These are phyloP conservation scores for Pichia ethanolica DNA, from an alignment of 805 yeast species.

Conservation along the genomic window DNA sequence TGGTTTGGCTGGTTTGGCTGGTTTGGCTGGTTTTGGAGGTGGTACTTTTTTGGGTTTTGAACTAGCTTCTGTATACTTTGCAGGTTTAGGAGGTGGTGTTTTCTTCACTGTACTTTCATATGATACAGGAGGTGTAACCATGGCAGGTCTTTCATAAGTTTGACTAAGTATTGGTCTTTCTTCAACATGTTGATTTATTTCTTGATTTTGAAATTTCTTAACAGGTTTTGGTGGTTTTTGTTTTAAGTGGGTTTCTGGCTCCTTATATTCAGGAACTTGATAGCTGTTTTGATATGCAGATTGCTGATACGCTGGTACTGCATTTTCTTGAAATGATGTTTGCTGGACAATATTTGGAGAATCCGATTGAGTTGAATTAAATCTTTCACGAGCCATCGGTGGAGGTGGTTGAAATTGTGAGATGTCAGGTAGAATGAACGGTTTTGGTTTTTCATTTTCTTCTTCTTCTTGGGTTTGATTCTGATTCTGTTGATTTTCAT, in stretches of 20 bases:
- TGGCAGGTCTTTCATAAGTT: slow-evolving; percentile 2
- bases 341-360: no score
- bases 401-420: slow-evolving; percentile 26
- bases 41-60: not conserved
- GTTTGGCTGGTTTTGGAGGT: slow-evolving; percentile 3
- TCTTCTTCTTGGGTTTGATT: not conserved
- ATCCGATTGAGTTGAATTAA: not conserved
- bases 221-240: not conserved
- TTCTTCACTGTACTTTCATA: not conserved
- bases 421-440: slow-evolving; percentile 20
- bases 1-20: slow-evolving; percentile 6
- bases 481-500: not conserved
- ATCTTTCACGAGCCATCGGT: slow-evolving; percentile 5
- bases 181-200: slow-evolving; percentile 4
- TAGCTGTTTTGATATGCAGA: not conserved
- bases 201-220: slow-evolving; percentile 2
- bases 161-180: not conserved
- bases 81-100: slow-evolving; percentile 7
- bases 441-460: slow-evolving; percentile 11
- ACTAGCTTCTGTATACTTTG: not conserved
- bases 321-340: no score
- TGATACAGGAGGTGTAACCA: slow-evolving; percentile 2
- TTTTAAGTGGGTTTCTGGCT: not conserved
- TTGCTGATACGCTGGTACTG: no score
- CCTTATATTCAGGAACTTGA: no score